Conservation (phyloP, 1,284 basidiomycete genomes). For the Cutaneotrichosporon cutaneum region DNA sequence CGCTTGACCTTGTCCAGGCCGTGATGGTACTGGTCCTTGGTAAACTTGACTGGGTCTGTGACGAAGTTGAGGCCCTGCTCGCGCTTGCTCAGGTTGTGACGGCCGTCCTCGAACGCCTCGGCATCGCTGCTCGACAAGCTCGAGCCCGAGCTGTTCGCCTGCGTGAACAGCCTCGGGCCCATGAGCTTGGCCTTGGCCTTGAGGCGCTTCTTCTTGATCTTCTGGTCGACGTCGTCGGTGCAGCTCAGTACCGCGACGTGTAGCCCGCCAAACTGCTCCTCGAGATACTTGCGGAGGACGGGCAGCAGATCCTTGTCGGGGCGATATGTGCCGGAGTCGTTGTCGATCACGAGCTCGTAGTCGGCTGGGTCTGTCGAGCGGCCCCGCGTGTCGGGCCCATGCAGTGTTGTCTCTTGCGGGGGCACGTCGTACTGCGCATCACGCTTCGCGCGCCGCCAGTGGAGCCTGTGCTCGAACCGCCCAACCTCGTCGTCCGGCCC, state of each 20-base stretch:
- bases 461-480: not conserved
- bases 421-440: constrained; percentile 13
- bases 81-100: not conserved
- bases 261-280: constrained; percentile 69
- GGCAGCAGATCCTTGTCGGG: constrained; percentile 55
- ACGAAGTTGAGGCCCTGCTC: constrained; percentile 12
- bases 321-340: constrained; percentile 59
- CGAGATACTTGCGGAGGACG: constrained; percentile 51
- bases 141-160: not conserved
- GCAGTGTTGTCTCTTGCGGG: constrained; percentile 16
- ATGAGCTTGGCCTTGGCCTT: constrained; percentile 9
- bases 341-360: constrained; percentile 60
- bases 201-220: constrained; percentile 45
- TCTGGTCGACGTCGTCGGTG: constrained; percentile 58
- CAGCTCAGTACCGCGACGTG: constrained; percentile 60
- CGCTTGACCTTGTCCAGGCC: not conserved
- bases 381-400: constrained; percentile 1
- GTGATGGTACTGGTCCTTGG: constrained; percentile 9
- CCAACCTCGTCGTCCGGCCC: constrained; percentile 9
- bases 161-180: not conserved
- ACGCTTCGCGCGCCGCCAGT: not conserved
- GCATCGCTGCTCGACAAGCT: constrained; percentile 6
- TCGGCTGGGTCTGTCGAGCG: constrained; percentile 36
- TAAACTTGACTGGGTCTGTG: constrained; percentile 1
- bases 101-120: constrained; percentile 9